Conservation (phyloP, 169 alveolate genomes). For the Plasmodium gallinaceum region DNA sequence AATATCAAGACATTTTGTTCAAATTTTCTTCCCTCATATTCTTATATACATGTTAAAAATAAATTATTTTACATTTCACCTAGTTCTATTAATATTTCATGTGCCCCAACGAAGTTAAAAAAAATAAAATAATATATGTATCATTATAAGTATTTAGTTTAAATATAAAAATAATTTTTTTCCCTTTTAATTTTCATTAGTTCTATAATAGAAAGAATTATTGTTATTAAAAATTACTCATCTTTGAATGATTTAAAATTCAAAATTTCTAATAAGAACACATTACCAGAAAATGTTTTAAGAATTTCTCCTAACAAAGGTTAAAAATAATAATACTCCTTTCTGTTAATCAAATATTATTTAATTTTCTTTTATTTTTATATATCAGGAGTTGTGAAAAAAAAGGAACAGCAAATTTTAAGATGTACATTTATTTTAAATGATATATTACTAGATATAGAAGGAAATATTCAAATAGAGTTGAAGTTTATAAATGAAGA, state of each 20-base stretch:
- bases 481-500: slow-evolving; percentile 27
- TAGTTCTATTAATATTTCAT: slow-evolving; percentile 63
- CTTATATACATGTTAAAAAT: slow-evolving; percentile 63
- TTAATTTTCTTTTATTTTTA: slow-evolving; percentile 1
- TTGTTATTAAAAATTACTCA: slow-evolving; percentile 71
- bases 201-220: slow-evolving; percentile 63
- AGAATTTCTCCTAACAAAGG: slow-evolving; percentile 65
- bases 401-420: slow-evolving; percentile 31
- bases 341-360: not conserved
- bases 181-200: slow-evolving; percentile 11
- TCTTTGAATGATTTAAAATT: slow-evolving; percentile 34
- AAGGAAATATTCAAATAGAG: slow-evolving; percentile 75
- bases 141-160: not conserved
- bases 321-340: slow-evolving; percentile 13
- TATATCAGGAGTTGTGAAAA: slow-evolving; percentile 55
- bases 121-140: slow-evolving; percentile 3
- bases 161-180: slow-evolving; percentile 3
- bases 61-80: slow-evolving; percentile 65
- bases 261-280: slow-evolving; percentile 58
- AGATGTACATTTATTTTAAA: slow-evolving; percentile 50
- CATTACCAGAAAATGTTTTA: slow-evolving; percentile 51
- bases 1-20: slow-evolving; percentile 67
- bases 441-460: slow-evolving; percentile 71
- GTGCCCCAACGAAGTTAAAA: slow-evolving; percentile 71
- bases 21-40: slow-evolving; percentile 61